These are phyloP conservation scores for Alternaria panax DNA, from an alignment of 2,329 filamentous ascomycete species.

Conservation along the genomic window DNA sequence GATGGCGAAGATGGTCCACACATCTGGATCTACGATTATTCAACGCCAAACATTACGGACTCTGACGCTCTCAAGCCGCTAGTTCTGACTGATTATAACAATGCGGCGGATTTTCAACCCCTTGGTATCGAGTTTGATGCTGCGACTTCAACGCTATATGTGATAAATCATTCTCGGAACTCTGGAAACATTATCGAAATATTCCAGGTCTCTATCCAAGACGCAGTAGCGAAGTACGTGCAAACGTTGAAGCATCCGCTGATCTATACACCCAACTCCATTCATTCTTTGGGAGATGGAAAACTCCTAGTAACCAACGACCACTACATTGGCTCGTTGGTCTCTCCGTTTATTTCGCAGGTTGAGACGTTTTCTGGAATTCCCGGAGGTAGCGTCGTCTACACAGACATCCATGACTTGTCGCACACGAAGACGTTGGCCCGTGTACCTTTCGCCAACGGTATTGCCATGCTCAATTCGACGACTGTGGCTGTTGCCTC, in stretches of 20 bases:
- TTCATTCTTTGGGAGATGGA: conserved; percentile 43
- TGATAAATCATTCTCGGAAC: conserved; percentile 50
- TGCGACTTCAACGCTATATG: conserved; percentile 46
- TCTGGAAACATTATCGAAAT: conserved; percentile 39
- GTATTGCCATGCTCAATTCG: conserved; percentile 48
- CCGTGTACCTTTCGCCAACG: conserved; percentile 53
- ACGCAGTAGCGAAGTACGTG: conserved; percentile 37
- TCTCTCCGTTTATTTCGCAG: conserved; percentile 37
- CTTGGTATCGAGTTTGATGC: conserved; percentile 52
- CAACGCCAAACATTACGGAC: conserved; percentile 25
- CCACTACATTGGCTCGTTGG: conserved; percentile 46
- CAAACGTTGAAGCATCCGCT: conserved; percentile 42
- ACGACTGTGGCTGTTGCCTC: conserved; percentile 52
- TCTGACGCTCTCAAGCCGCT: conserved; percentile 35
- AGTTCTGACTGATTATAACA: conserved; percentile 32
- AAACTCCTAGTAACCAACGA: conserved; percentile 54
- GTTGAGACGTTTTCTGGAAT: conserved; percentile 51
- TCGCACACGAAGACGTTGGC: conserved; percentile 34
- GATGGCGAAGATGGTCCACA: conserved; percentile 29
- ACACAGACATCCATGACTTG: conserved; percentile 36
- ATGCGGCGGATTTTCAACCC: conserved; percentile 50
- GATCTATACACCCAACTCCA: conserved; percentile 50
- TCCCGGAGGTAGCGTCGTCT: conserved; percentile 49
- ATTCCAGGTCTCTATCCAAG: conserved; percentile 41
- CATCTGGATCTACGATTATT: conserved; percentile 53